phyloP scores from a whole-genome alignment of 805 yeast species.

The Wickerhamomyces chaumierensis region DNA sequence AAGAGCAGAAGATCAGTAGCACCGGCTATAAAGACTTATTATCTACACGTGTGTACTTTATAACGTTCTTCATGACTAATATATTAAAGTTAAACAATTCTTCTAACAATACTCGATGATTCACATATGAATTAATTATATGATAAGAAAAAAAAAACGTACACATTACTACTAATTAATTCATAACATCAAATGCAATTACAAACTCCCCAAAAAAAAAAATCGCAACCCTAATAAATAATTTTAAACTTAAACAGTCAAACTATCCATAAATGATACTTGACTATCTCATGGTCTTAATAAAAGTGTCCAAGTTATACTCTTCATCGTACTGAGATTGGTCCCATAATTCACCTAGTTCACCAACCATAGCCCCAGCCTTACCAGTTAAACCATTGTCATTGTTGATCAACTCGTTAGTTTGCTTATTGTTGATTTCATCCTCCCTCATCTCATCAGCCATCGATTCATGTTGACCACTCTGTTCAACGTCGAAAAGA shows the following conservation, averaged over 20 bases:
- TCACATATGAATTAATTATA: too few relatives aligned
- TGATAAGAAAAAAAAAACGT: too few relatives aligned
- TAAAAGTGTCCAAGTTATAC: slow-evolving; percentile 86
- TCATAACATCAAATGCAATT: too few relatives aligned
- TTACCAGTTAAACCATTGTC: slow-evolving; percentile 78
- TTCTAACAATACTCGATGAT: too few relatives aligned
- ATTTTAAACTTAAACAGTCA: slow-evolving; percentile 8
- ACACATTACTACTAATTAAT: too few relatives aligned
- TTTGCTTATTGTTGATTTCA: slow-evolving; percentile 15
- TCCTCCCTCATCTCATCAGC: slow-evolving; percentile 19
- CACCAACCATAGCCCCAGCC: slow-evolving; percentile 81
- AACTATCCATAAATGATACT: not conserved
- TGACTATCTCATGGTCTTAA: slow-evolving; percentile 36
- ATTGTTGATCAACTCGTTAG: slow-evolving; percentile 25
- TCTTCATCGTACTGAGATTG: slow-evolving; percentile 94
- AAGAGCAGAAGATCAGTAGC: too few relatives aligned
- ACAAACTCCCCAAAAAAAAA: not conserved
- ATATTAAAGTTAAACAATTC: too few relatives aligned
- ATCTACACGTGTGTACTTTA: too few relatives aligned
- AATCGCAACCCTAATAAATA: not conserved
- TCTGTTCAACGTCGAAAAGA: slow-evolving; percentile 68
- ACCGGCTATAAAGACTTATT: too few relatives aligned
- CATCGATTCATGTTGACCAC: slow-evolving; percentile 24
- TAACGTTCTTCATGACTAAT: too few relatives aligned
- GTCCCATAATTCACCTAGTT: slow-evolving; percentile 91